Conservation (phyloP, 2,329 filamentous ascomycete species). For the Sporothrix pallida region DNA sequence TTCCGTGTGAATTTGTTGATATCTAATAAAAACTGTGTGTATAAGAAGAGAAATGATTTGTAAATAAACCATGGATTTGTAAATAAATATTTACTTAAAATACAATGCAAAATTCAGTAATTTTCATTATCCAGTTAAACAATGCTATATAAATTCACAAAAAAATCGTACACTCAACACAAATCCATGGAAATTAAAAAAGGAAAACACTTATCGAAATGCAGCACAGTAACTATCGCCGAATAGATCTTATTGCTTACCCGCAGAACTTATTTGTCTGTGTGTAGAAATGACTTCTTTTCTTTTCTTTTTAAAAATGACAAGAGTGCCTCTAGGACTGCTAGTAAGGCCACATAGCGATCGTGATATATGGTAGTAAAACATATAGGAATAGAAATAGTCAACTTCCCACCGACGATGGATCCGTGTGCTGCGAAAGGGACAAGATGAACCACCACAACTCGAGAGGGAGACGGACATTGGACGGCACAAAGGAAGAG, state of each 20-base stretch:
- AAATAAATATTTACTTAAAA: too few species aligned
- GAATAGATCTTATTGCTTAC: too few species aligned
- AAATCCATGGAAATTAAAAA: not conserved
- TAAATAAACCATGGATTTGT: too few species aligned
- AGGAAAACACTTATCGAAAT: not conserved
- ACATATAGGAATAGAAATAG: not conserved
- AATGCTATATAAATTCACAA: not conserved
- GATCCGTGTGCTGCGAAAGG: too few species aligned
- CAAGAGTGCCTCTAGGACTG: not conserved
- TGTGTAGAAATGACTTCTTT: not conserved
- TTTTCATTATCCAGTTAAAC: too few species aligned
- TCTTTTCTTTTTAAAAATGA: not conserved
- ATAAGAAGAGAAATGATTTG: too few species aligned
- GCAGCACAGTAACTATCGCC: too few species aligned
- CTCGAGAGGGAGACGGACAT: not conserved
- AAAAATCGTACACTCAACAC: not conserved
- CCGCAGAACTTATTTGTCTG: not conserved
- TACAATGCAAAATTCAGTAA: not conserved
- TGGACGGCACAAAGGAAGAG: not conserved
- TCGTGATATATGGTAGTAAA: slow-evolving; percentile 8
- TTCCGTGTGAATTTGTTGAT: too few species aligned
- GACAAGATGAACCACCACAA: not conserved
- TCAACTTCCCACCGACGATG: too few species aligned
- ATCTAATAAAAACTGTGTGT: too few species aligned
- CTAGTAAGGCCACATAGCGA: slow-evolving; percentile 1